A percentile compares a stretch with the other conserved stretches of the same genome.
phyloP scores from a whole-genome alignment of 2,329 filamentous ascomycete species.

The Exophiala bonariae region DNA sequence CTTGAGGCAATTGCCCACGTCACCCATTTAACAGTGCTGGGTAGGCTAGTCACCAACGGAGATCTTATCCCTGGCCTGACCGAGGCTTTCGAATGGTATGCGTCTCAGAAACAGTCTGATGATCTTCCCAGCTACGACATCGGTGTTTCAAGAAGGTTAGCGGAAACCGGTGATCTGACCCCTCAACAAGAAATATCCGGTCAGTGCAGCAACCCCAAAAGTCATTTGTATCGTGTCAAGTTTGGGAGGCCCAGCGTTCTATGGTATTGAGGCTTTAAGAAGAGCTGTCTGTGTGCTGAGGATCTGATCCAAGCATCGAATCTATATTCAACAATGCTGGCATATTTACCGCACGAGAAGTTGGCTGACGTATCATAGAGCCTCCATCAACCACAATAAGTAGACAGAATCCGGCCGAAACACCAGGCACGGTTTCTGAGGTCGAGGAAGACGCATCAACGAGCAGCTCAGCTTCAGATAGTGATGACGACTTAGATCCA shows the following conservation, averaged over 20 bases:
- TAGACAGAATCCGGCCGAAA: conserved; percentile 16
- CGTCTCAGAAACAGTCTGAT: conserved; percentile 68
- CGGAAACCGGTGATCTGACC: conserved; percentile 13
- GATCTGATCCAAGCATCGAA: too few species aligned
- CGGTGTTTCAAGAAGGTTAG: conserved; percentile 1
- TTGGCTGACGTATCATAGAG: conserved; percentile 13
- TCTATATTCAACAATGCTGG: too few species aligned
- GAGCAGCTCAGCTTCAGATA: conserved; percentile 10
- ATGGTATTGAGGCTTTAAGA: too few species aligned
- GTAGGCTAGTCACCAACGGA: conserved; percentile 53
- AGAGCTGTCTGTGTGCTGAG: too few species aligned
- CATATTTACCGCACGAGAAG: too few species aligned
- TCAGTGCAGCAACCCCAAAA: conserved; percentile 12
- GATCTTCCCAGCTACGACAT: conserved; percentile 73
- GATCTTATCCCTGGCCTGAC: conserved; percentile 82
- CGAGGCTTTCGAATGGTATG: conserved; percentile 86
- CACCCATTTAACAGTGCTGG: conserved; percentile 65
- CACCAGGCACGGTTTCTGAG: conserved; percentile 8
- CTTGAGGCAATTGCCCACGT: conserved; percentile 66
- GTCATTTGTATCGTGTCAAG: too few species aligned
- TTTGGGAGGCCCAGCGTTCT: too few species aligned
- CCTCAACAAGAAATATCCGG: conserved; percentile 13
- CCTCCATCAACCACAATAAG: conserved; percentile 12
- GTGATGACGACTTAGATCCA: conserved; percentile 42
- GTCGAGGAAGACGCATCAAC: conserved; percentile 11